These are phyloP conservation scores for Quercus bicolor DNA, from an alignment of 306 rosid species.

Conservation along the genomic window DNA sequence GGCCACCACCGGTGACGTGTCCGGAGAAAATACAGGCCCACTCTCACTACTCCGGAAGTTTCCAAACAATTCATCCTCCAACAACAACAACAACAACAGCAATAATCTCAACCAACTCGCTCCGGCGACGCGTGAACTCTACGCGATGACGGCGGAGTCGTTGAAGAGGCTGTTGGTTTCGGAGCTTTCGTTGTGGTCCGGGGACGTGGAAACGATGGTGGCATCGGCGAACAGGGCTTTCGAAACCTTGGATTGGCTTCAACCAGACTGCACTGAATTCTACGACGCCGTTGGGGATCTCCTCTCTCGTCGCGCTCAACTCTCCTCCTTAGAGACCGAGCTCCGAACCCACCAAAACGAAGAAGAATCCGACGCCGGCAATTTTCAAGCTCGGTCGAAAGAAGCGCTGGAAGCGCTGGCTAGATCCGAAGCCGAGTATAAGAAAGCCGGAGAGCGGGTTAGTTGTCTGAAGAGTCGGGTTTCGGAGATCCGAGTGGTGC, in stretches of 20 bases:
- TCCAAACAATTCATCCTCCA: neutral
- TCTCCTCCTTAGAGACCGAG: neutral
- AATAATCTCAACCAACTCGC: neutral
- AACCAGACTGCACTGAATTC: neutral
- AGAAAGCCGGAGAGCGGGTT: neutral
- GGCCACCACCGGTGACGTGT: no score
- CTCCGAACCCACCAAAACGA: neutral
- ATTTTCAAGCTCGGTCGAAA: neutral
- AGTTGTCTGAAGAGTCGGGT: neutral
- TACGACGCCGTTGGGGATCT: neutral
- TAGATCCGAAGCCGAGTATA: neutral
- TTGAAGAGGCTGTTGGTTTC: constrained; percentile 4
- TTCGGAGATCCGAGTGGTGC: neutral
- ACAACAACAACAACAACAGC: no score
- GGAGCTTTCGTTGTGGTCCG: neutral
- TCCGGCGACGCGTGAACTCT: neutral
- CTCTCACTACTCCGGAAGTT: neutral
- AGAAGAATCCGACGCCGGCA: neutral
- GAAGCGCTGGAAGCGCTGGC: neutral
- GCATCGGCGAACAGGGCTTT: neutral
- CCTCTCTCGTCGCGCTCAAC: neutral
- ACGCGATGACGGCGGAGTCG: neutral
- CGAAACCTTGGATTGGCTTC: neutral
- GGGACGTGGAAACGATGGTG: constrained; percentile 1
- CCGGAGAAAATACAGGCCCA: neutral